A percentile compares a stretch with the other conserved stretches of the same genome.
Evolutionary conservation across 495 filamentous ascomycete genomes (phyloP).

Genomic region (Penicillium canariense): DNA sequence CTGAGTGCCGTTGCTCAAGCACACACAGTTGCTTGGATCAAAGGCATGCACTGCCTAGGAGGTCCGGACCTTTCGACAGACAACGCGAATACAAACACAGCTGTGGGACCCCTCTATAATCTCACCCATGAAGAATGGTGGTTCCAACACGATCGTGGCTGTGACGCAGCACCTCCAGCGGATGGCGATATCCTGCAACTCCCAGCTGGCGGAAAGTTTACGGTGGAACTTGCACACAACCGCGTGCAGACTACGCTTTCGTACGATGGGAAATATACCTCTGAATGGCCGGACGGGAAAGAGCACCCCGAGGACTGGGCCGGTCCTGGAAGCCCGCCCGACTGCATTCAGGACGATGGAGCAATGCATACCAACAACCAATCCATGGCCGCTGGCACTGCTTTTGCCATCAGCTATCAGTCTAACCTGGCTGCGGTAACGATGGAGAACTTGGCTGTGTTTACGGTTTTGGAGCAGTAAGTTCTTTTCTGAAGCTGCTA

Average conservation of each 20-base stretch:
- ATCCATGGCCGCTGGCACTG: slow-evolving; percentile 46
- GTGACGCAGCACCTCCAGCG: slow-evolving; percentile 40
- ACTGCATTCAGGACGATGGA: slow-evolving; percentile 39
- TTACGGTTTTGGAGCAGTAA: slow-evolving; percentile 45
- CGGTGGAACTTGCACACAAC: slow-evolving; percentile 54
- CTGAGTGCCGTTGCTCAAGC: slow-evolving; percentile 28
- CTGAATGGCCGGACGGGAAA: slow-evolving; percentile 48
- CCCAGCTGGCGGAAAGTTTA: slow-evolving; percentile 53
- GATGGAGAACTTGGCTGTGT: slow-evolving; percentile 53
- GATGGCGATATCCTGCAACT: slow-evolving; percentile 45
- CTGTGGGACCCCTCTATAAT: slow-evolving; percentile 43
- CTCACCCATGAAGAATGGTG: slow-evolving; percentile 46
- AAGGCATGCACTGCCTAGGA: slow-evolving; percentile 51
- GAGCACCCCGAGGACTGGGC: slow-evolving; percentile 46
- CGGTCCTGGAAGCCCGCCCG: slow-evolving; percentile 31
- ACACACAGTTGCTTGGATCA: slow-evolving; percentile 44
- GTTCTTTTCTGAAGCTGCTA: slow-evolving; percentile 5
- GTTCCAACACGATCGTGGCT: slow-evolving; percentile 52
- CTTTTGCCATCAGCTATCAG: slow-evolving; percentile 55
- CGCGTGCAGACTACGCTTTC: slow-evolving; percentile 48
- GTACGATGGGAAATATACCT: slow-evolving; percentile 36
- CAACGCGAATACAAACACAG: slow-evolving; percentile 41
- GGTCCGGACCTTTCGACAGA: slow-evolving; percentile 25
- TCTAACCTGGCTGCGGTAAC: slow-evolving; percentile 44
- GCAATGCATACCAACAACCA: slow-evolving; percentile 46